A percentile compares a stretch with the other conserved stretches of the same genome.
phyloP scores from a whole-genome alignment of 1,284 basidiomycete genomes.

The Lignosus rhinocerotis region DNA sequence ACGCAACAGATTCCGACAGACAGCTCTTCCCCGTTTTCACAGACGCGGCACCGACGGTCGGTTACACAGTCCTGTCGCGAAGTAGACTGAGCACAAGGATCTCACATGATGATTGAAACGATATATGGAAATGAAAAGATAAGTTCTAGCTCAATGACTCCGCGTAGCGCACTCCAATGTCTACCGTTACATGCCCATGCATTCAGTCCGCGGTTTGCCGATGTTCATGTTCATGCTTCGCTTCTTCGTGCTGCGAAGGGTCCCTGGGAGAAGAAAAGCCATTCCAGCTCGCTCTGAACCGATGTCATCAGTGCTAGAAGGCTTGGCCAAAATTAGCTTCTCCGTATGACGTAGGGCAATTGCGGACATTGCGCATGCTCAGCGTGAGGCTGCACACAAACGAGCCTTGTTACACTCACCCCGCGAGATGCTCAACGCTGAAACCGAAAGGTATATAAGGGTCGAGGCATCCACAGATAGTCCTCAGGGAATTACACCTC shows the following conservation, averaged over 20 bases:
- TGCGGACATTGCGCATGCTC: neutral
- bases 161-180: neutral
- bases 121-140: too few species aligned
- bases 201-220: neutral
- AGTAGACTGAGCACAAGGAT: neutral
- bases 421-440: neutral
- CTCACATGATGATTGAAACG: neutral
- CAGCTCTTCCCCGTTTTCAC: neutral
- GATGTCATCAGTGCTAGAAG: neutral
- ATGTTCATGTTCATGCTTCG: neutral
- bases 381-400: neutral
- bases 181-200: neutral
- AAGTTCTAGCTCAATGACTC: neutral
- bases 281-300: neutral
- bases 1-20: neutral
- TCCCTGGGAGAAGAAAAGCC: neutral
- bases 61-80: neutral
- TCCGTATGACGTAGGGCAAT: neutral
- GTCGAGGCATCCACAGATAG: neutral
- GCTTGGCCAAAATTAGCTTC: neutral
- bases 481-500: slow-evolving; percentile 9
- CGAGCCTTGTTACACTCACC: neutral
- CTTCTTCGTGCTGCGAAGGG: neutral
- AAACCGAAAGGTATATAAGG: slow-evolving; percentile 6
- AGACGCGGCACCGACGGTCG: neutral